A percentile compares a stretch with the other conserved stretches of the same genome.
Evolutionary conservation across 2,329 filamentous ascomycete species (phyloP).

Genomic region (Stenocarpella maydis): DNA sequence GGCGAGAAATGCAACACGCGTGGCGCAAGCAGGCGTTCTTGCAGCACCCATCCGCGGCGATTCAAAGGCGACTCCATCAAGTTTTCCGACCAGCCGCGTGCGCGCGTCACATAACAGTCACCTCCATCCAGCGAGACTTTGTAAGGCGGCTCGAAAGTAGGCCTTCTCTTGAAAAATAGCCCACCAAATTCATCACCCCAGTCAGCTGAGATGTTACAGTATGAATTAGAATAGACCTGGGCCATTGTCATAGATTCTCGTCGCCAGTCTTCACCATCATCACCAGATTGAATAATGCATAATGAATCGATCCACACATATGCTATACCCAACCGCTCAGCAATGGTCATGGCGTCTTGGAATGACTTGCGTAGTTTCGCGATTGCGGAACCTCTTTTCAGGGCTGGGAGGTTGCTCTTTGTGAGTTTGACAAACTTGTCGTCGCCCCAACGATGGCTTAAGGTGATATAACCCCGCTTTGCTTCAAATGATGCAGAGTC

Average conservation of each 20-base stretch:
- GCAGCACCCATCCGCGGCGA: too few relatives aligned
- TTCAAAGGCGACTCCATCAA: too few relatives aligned
- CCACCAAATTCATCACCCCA: not conserved
- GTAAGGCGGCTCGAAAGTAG: too few relatives aligned
- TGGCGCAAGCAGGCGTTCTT: too few relatives aligned
- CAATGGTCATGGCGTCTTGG: not conserved
- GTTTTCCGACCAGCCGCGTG: too few relatives aligned
- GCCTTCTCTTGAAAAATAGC: not conserved
- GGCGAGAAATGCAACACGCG: too few relatives aligned
- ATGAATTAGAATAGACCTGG: not conserved
- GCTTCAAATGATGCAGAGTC: not conserved
- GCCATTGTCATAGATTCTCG: not conserved
- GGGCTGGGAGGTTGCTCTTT: not conserved
- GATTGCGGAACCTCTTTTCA: too few relatives aligned
- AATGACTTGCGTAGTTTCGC: not conserved
- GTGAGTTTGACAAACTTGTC: not conserved
- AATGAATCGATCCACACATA: constrained; percentile 10
- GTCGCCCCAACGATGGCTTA: not conserved
- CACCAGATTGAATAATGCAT: constrained; percentile 6
- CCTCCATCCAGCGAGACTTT: too few relatives aligned
- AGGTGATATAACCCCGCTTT: not conserved
- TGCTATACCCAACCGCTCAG: not conserved
- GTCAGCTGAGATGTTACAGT: constrained; percentile 6
- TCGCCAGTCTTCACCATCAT: not conserved
- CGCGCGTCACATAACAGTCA: too few relatives aligned